Evolutionary conservation across 352 stramenopile genomes (phyloP), one percentile per base, ranked within the genome.

Genomic region (Phytophthora melonis): DNA sequence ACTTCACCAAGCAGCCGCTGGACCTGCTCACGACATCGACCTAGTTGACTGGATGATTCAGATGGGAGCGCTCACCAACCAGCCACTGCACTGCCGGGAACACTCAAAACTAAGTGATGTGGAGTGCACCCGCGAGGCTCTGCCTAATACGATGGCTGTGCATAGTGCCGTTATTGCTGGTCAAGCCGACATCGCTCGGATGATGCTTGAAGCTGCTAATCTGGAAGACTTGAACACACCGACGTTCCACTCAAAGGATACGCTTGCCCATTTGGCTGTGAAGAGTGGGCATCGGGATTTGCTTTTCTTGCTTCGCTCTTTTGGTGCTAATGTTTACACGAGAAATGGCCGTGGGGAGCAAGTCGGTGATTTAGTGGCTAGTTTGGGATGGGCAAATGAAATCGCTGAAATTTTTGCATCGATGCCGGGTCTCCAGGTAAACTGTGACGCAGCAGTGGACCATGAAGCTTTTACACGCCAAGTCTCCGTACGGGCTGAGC

Each of bases 41-140:
- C 67, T 84, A 11, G 68, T 83, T 0, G 80, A 87, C 43, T 84
- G 77, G 74, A 66, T 87, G 47, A 66, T 84, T 34, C 71, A 84
- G 23, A 75, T 84, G 36, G 72, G 62, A 27, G 68, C 58, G 1
- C 58, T 76, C 6, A 64, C 43, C 2, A 43, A 64, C 23, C 58
- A 79, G 30, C 63, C 68, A 1, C 27, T 68, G 19, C 58, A 73
- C 36, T 70, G 68, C 14, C 58, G 68, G 0, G 45, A 60, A 16
- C 27, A 23, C 13, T 7, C 1, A 10, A 49, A 36, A 4, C 14
- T 36, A 14, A 11, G 9, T 18, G 10, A 34, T 36, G 18, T 34
- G 8, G 4, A 32, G 3, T 21, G 6, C 27, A 7, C 27, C 7
- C 27, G 6, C 27, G 23, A 57, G 21, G 3, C 11, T 41, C 5